A percentile compares a stretch with the other conserved stretches of the same genome.
Conservation (phyloP, 2,329 filamentous ascomycete genomes). For the Neurospora crassa region DNA sequence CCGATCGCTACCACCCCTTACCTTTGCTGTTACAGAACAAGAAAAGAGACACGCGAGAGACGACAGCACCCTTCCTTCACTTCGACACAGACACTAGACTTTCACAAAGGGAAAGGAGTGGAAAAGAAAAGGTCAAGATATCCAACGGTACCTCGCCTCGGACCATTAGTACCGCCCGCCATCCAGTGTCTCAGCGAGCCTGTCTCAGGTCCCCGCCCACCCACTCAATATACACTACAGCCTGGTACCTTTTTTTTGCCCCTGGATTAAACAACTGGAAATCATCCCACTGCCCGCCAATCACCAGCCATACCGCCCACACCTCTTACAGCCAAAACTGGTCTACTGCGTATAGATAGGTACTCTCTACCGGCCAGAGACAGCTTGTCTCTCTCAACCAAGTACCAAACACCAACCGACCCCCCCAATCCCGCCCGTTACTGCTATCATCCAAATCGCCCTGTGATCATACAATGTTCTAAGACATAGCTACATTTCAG, state of each 20-base stretch:
- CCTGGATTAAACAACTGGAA: neutral
- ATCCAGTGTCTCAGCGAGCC: neutral
- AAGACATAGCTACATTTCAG: constrained; percentile 2
- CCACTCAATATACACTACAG: neutral
- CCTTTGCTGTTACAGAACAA: neutral
- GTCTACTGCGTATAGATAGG: too few relatives aligned
- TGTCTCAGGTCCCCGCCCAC: neutral
- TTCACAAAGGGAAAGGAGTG: neutral
- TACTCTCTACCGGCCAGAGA: neutral
- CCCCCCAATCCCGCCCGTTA: neutral
- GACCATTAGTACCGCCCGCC: neutral
- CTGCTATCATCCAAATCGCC: neutral
- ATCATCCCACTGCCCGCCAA: neutral
- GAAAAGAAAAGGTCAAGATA: neutral
- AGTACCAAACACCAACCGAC: neutral
- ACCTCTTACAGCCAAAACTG: neutral
- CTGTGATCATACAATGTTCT: constrained; percentile 2
- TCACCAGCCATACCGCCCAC: neutral
- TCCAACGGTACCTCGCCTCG: neutral
- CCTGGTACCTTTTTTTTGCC: neutral
- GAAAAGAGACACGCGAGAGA: neutral
- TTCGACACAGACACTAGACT: neutral
- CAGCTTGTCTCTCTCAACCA: neutral
- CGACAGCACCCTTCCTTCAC: neutral
- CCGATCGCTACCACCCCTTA: neutral